Evolutionary conservation across 1,139 yeast genomes (phyloP).

Genomic region (Protomyces inundatus): DNA sequence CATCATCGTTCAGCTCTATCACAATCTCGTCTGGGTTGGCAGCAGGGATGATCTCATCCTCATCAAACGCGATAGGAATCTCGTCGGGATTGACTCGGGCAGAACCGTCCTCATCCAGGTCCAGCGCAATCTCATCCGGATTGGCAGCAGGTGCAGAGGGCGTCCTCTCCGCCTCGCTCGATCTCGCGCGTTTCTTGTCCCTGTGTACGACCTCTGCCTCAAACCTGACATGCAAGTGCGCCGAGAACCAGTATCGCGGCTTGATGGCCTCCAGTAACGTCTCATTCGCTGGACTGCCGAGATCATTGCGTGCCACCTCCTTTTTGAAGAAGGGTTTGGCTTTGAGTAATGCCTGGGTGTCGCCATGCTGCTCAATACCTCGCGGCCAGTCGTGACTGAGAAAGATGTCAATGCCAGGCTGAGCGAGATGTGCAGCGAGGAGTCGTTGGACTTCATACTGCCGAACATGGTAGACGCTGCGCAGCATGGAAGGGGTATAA

Average conservation of each 20-base stretch:
- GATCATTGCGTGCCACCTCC: slow-evolving; percentile 55
- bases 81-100: slow-evolving; percentile 35
- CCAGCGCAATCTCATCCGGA: neutral
- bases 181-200: neutral
- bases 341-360: slow-evolving; percentile 46
- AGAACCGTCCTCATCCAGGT: neutral
- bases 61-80: slow-evolving; percentile 37
- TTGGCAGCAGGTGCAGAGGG: neutral
- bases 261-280: slow-evolving; percentile 49
- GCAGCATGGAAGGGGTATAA: slow-evolving; percentile 44
- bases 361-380: slow-evolving; percentile 65
- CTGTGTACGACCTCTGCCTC: slow-evolving; percentile 50
- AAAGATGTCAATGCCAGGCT: slow-evolving; percentile 47
- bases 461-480: slow-evolving; percentile 71
- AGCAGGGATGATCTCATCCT: slow-evolving; percentile 8
- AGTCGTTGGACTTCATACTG: slow-evolving; percentile 59
- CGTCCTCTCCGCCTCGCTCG: neutral
- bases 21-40: slow-evolving; percentile 43
- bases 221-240: slow-evolving; percentile 78
- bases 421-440: slow-evolving; percentile 39
- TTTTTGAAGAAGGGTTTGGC: slow-evolving; percentile 61
- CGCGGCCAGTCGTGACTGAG: slow-evolving; percentile 95
- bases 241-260: slow-evolving; percentile 79
- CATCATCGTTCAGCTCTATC: slow-evolving; percentile 40
- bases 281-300: slow-evolving; percentile 76